Conservation (phyloP, 352 stramenopile genomes). For the Globisporangium cylindrosporum region DNA sequence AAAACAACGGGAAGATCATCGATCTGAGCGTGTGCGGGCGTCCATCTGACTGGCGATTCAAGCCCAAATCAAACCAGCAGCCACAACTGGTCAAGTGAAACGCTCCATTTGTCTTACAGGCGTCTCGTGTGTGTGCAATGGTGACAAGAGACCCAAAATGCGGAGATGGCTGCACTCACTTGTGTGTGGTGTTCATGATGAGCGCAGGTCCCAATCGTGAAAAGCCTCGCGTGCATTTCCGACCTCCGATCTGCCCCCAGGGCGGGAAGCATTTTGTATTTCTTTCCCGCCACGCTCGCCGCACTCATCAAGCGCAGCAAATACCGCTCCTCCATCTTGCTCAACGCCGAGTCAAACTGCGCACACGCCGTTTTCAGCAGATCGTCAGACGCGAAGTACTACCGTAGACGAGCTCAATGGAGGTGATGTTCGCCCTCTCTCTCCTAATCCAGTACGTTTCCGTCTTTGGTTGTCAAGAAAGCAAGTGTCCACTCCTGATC, state of each 20-base stretch:
- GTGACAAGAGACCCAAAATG: neutral
- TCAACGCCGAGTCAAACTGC: neutral
- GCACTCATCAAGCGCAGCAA: neutral
- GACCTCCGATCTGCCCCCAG: neutral
- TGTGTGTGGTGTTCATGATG: neutral
- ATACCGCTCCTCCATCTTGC: neutral
- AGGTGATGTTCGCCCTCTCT: too few relatives aligned
- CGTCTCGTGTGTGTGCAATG: neutral
- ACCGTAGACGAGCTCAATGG: conserved; percentile 1
- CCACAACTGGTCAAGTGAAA: neutral
- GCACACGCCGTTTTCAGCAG: neutral
- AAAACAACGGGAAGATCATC: neutral
- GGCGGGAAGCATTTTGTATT: neutral
- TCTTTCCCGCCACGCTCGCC: neutral
- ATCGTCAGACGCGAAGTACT: neutral
- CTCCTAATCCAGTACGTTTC: too few relatives aligned
- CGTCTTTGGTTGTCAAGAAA: neutral
- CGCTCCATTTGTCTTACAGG: neutral
- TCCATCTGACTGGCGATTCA: neutral
- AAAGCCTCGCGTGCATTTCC: neutral
- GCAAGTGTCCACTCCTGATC: neutral
- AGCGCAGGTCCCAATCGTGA: neutral
- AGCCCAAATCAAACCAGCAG: neutral
- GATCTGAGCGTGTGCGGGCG: neutral
- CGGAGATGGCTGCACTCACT: neutral